A percentile compares a stretch with the other conserved stretches of the same genome.
These are phyloP conservation scores for Penicillium atrosanguineum DNA, from an alignment of 495 filamentous ascomycete species.

Conservation along the genomic window DNA sequence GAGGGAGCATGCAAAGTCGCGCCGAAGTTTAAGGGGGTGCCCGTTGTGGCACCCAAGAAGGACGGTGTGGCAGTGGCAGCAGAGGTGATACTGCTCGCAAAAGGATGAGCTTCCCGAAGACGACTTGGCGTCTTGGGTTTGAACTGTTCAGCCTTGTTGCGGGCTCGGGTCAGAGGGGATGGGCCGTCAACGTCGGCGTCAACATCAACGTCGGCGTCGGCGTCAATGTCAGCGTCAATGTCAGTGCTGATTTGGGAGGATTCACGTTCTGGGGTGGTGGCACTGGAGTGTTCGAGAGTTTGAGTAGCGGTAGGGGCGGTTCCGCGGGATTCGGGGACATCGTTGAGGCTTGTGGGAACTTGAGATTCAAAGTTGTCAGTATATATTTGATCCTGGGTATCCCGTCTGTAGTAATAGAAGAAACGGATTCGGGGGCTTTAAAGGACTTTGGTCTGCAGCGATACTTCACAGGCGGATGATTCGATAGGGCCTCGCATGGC, in stretches of 20 bases:
- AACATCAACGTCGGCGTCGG: neutral
- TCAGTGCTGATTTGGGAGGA: neutral
- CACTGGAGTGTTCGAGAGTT: neutral
- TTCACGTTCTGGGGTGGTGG: neutral
- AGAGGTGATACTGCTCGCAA: slow-evolving; percentile 23
- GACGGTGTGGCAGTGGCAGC: neutral
- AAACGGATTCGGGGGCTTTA: too few relatives aligned
- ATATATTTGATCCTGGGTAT: too few relatives aligned
- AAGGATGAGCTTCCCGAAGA: slow-evolving; percentile 39
- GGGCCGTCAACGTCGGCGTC: neutral
- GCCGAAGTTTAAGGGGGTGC: neutral
- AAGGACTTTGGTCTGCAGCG: too few relatives aligned
- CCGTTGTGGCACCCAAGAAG: neutral
- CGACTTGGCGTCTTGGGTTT: slow-evolving; percentile 49
- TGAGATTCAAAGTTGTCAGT: neutral
- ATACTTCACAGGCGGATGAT: too few relatives aligned
- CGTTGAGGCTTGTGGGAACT: neutral
- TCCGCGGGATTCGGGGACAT: neutral
- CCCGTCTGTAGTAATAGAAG: too few relatives aligned
- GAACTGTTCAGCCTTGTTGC: slow-evolving; percentile 40
- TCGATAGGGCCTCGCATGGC: neutral
- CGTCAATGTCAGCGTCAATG: neutral
- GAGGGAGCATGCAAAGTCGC: neutral
- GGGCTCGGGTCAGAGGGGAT: slow-evolving; percentile 27
- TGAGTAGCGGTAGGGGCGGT: neutral